Conservation (phyloP, 352 stramenopile genomes). For the Globisporangium takayamanum region DNA sequence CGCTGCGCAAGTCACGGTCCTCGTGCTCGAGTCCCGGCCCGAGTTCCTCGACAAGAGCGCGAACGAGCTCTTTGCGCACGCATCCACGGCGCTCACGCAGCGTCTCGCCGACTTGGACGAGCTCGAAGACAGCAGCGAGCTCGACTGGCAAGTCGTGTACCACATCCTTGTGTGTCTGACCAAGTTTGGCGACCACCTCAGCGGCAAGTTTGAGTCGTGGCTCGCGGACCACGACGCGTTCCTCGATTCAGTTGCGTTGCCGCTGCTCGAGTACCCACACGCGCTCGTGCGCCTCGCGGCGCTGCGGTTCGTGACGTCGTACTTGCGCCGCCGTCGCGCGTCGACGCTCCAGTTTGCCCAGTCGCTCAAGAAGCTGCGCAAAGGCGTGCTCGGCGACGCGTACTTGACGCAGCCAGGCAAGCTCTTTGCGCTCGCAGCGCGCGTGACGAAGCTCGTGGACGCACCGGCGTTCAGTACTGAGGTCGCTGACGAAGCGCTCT, state of each 20-base stretch:
- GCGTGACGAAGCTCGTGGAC: constrained; percentile 67
- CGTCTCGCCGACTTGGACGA: constrained; percentile 33
- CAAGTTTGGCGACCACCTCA: constrained; percentile 58
- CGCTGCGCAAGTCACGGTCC: constrained; percentile 64
- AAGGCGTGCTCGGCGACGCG: constrained; percentile 24
- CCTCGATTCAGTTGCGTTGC: constrained; percentile 41
- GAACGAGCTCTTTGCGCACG: constrained; percentile 31
- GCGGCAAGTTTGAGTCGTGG: constrained; percentile 58
- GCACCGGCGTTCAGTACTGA: constrained; percentile 39
- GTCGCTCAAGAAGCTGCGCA: constrained; percentile 27
- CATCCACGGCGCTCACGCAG: constrained; percentile 28
- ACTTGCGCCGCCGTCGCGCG: constrained; percentile 43
- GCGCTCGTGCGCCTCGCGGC: constrained; percentile 60
- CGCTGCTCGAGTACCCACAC: constrained; percentile 71
- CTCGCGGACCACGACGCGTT: constrained; percentile 30
- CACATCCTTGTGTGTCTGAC: constrained; percentile 59
- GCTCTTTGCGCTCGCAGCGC: constrained; percentile 56
- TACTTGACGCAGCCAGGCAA: constrained; percentile 50
- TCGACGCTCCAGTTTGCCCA: constrained; percentile 36
- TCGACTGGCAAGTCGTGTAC: constrained; percentile 62
- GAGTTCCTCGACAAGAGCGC: constrained; percentile 73
- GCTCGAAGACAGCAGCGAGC: constrained; percentile 27
- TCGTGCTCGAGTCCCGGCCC: constrained; percentile 65
- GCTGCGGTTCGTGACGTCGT: constrained; percentile 54
- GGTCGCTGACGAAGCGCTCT: constrained; percentile 49